Conservation (phyloP, 768 basidiomycete species). For the Pleurotus tuoliensis region DNA sequence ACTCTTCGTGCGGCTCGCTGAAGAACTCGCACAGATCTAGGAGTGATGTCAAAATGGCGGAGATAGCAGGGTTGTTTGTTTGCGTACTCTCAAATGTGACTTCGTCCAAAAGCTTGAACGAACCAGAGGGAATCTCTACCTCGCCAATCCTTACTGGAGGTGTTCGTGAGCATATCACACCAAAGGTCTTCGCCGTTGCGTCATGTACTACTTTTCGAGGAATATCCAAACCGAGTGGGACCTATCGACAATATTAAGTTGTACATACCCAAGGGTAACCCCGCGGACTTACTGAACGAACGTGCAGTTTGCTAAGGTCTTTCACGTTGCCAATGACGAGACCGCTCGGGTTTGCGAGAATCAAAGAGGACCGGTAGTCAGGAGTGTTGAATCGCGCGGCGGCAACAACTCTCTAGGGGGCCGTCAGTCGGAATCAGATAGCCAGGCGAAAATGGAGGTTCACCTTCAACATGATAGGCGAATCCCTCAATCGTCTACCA, state of each 20-base stretch:
- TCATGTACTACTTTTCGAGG: slow-evolving; percentile 68
- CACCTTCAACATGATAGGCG: slow-evolving; percentile 71
- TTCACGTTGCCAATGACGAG: slow-evolving; percentile 64
- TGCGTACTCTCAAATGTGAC: slow-evolving; percentile 56
- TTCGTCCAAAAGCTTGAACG: slow-evolving; percentile 66
- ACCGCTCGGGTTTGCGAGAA: slow-evolving; percentile 50
- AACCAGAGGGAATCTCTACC: slow-evolving; percentile 40
- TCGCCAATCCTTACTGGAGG: slow-evolving; percentile 54
- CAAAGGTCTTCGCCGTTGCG: slow-evolving; percentile 51
- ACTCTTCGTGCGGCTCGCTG: slow-evolving; percentile 55
- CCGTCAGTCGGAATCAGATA: background rate
- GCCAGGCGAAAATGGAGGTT: background rate
- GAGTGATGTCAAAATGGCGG: background rate
- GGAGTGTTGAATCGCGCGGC: slow-evolving; percentile 46
- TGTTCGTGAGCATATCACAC: slow-evolving; percentile 56
- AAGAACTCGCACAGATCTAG: slow-evolving; percentile 45
- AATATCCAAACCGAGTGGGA: slow-evolving; percentile 67
- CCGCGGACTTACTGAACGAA: slow-evolving; percentile 56
- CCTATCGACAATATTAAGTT: slow-evolving; percentile 30
- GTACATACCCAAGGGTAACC: background rate
- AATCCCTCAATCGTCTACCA: slow-evolving; percentile 57
- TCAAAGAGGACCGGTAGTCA: slow-evolving; percentile 48
- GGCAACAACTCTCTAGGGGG: slow-evolving; percentile 45
- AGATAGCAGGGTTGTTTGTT: background rate
- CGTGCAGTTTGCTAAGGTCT: slow-evolving; percentile 75